Evolutionary conservation across 2,329 filamentous ascomycete genomes (phyloP).

Genomic region (Trichothecium sympodiale): DNA sequence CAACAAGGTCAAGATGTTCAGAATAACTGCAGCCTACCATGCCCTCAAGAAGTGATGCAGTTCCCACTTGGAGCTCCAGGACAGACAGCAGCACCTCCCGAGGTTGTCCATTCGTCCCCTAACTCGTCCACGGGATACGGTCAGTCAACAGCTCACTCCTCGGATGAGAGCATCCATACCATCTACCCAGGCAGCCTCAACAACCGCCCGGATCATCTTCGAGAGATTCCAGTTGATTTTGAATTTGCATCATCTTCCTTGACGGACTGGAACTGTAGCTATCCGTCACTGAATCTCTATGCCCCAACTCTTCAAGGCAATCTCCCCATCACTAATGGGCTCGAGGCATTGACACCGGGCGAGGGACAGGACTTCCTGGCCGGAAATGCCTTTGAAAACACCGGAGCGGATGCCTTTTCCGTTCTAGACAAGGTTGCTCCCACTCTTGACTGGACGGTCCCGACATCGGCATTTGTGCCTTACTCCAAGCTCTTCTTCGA

Average conservation of each 20-base stretch:
- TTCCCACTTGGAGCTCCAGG: not conserved
- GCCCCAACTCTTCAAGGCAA: not conserved
- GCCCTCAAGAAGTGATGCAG: not conserved
- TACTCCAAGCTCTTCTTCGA: constrained; percentile 10
- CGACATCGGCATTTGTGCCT: constrained; percentile 1
- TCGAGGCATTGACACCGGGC: too few relatives aligned
- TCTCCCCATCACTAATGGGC: not conserved
- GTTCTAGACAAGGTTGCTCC: not conserved
- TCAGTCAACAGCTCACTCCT: too few relatives aligned
- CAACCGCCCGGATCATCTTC: not conserved
- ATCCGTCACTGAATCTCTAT: not conserved
- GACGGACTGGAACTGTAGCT: not conserved
- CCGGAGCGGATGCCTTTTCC: not conserved
- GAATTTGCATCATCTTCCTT: not conserved
- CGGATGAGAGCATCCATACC: not conserved
- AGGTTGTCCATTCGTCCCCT: too few relatives aligned
- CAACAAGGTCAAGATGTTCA: not conserved
- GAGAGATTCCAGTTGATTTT: not conserved
- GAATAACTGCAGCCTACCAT: not conserved
- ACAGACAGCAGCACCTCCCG: too few relatives aligned
- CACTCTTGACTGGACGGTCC: not conserved
- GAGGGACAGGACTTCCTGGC: too few relatives aligned
- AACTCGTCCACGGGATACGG: too few relatives aligned
- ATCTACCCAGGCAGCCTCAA: not conserved
- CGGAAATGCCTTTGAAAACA: not conserved